Percentiles rank a stretch among this genome's conserved stretches.
phyloP scores from a whole-genome alignment of 202 grass and related monocot species.

The Carex sylvatica region DNA sequence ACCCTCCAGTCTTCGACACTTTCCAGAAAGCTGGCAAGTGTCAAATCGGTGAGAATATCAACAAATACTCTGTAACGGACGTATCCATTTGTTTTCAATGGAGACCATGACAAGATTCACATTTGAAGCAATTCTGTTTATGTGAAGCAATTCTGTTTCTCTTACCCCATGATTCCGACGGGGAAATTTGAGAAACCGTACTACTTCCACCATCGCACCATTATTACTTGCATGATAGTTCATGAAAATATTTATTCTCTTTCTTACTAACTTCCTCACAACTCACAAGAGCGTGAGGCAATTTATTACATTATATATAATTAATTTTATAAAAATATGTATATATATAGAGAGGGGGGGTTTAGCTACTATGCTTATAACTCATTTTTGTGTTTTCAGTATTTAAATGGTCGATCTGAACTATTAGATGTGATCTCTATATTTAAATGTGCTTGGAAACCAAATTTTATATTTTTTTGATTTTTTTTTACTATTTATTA shows the following conservation, averaged over 20 bases:
- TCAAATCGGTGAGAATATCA: neutral
- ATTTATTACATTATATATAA: neutral
- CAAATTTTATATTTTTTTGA: too few relatives aligned
- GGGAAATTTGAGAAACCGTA: neutral
- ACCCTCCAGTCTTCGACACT: neutral
- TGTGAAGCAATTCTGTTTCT: neutral
- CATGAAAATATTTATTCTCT: slow-evolving; percentile 9
- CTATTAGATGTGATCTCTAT: too few relatives aligned
- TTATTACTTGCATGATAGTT: neutral
- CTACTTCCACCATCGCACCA: neutral
- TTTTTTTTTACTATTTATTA: too few relatives aligned
- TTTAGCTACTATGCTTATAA: too few relatives aligned
- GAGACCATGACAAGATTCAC: neutral
- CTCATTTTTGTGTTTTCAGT: too few relatives aligned
- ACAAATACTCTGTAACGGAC: neutral
- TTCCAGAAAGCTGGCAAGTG: neutral
- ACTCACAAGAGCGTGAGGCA: neutral
- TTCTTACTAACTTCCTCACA: neutral
- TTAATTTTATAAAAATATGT: neutral
- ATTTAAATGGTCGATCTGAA: too few relatives aligned
- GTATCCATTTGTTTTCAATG: neutral
- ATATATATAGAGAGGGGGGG: too few relatives aligned
- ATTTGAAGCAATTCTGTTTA: neutral
- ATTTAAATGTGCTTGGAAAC: too few relatives aligned
- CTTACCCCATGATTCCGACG: neutral